These are phyloP conservation scores for Trichosporon asahii DNA, from an alignment of 1,284 basidiomycete genomes.

Conservation along the genomic window DNA sequence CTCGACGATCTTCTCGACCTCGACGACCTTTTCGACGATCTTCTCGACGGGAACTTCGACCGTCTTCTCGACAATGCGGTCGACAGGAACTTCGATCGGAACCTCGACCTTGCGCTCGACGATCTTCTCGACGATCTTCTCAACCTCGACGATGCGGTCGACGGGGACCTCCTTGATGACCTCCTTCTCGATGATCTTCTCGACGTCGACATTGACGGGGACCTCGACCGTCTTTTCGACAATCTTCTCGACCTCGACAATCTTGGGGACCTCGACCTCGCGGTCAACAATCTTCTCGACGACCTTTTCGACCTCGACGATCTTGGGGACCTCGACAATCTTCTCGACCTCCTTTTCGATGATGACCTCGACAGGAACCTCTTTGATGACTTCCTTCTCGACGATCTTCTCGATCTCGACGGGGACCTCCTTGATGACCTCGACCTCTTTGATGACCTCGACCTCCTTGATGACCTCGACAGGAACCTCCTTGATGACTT, in stretches of 20 bases:
- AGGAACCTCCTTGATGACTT: conserved; percentile 31
- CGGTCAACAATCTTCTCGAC: conserved; percentile 44
- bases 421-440: conserved; percentile 44
- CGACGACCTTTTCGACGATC: conserved; percentile 34
- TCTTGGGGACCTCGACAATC: conserved; percentile 35
- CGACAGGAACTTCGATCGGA: conserved; percentile 34
- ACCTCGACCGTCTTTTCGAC: conserved; percentile 49
- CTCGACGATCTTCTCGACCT: conserved; percentile 33
- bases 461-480: conserved; percentile 36
- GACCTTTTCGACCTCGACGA: conserved; percentile 39
- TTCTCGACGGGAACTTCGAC: conserved; percentile 2
- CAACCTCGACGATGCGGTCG: conserved; percentile 44
- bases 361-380: conserved; percentile 35
- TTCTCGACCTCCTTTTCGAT: conserved; percentile 51
- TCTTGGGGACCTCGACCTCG: conserved; percentile 45
- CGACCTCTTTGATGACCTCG: conserved; percentile 35
- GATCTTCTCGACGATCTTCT: conserved; percentile 48
- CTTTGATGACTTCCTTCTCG: conserved; percentile 25
- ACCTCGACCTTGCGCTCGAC: conserved; percentile 42
- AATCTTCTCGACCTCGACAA: conserved; percentile 51
- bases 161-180: conserved; percentile 38
- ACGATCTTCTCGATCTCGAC: conserved; percentile 39
- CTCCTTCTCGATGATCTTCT: conserved; percentile 44
- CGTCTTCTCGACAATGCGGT: conserved; percentile 2
- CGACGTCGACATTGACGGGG: conserved; percentile 46